These are phyloP conservation scores for Penicillium turbatum DNA, from an alignment of 495 filamentous ascomycete species.

Conservation along the genomic window DNA sequence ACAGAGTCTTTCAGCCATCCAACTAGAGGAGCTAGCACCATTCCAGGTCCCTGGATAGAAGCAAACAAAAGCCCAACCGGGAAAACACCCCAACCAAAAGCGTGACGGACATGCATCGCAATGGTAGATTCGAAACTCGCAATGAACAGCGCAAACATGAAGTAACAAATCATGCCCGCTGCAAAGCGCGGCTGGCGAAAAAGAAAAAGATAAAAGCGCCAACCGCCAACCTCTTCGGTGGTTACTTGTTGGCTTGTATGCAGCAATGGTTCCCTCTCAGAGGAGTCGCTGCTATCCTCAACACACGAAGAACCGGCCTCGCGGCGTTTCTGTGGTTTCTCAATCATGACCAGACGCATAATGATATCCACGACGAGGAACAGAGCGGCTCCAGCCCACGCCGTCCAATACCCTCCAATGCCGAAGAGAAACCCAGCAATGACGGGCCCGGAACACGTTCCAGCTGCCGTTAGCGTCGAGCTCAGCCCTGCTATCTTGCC, in stretches of 20 bases:
- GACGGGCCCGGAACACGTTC: conserved; percentile 20
- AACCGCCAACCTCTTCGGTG: neutral
- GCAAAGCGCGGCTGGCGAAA: conserved; percentile 23
- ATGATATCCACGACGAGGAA: conserved; percentile 27
- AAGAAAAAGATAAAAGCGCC: conserved; percentile 21
- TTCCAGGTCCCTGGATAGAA: conserved; percentile 24
- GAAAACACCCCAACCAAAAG: conserved; percentile 31
- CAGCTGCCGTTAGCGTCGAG: neutral
- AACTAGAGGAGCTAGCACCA: neutral
- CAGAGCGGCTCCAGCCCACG: conserved; percentile 21
- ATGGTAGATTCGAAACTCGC: conserved; percentile 31
- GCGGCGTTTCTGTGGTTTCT: conserved; percentile 6
- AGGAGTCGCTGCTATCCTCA: neutral
- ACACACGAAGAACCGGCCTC: neutral
- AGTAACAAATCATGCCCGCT: conserved; percentile 19
- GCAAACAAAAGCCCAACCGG: conserved; percentile 29
- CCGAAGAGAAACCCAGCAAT: conserved; percentile 22
- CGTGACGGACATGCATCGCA: conserved; percentile 25
- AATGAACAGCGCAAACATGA: conserved; percentile 20
- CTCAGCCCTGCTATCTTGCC: conserved; percentile 21
- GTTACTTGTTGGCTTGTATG: neutral
- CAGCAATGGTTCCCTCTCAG: neutral
- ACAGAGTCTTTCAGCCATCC: conserved; percentile 11
- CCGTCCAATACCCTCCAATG: conserved; percentile 28
- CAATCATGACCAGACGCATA: conserved; percentile 33